Conservation (phyloP, 2,329 filamentous ascomycete genomes). For the Lecanicillium sp. region DNA sequence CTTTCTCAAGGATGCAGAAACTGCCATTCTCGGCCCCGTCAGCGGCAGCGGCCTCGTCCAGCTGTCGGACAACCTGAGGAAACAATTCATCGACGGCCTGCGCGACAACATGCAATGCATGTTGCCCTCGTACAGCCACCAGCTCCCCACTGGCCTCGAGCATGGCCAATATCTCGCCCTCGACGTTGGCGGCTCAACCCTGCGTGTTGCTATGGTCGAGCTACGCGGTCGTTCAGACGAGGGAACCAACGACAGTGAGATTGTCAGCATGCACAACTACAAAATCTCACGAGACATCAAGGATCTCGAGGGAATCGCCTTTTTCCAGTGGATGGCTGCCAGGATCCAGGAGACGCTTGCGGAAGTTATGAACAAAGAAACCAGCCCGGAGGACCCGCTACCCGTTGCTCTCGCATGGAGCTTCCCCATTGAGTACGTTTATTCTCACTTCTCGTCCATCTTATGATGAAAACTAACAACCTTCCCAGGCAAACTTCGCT, state of each 20-base stretch:
- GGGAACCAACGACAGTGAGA: constrained; percentile 35
- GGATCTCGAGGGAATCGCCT: constrained; percentile 47
- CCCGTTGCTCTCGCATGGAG: constrained; percentile 60
- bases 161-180: constrained; percentile 52
- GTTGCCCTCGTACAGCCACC: constrained; percentile 59
- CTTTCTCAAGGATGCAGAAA: constrained; percentile 51
- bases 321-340: constrained; percentile 63
- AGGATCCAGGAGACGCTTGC: constrained; percentile 50
- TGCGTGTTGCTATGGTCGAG: constrained; percentile 57
- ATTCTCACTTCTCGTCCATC: constrained; percentile 1
- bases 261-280: constrained; percentile 48
- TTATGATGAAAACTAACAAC: constrained; percentile 15
- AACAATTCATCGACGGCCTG: constrained; percentile 47
- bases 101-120: constrained; percentile 48
- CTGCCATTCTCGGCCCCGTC: constrained; percentile 40
- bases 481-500: constrained; percentile 53
- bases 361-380: constrained; percentile 29
- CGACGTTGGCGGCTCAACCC: constrained; percentile 62
- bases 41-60: constrained; percentile 34
- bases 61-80: constrained; percentile 43
- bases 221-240: constrained; percentile 37
- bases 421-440: constrained; percentile 59
- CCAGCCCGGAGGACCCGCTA: constrained; percentile 34
- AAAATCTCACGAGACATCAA: constrained; percentile 50
- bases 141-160: constrained; percentile 54